phyloP scores from a whole-genome alignment of 371 early-diverging fungal genomes.

The Saksenaea vasiformis region DNA sequence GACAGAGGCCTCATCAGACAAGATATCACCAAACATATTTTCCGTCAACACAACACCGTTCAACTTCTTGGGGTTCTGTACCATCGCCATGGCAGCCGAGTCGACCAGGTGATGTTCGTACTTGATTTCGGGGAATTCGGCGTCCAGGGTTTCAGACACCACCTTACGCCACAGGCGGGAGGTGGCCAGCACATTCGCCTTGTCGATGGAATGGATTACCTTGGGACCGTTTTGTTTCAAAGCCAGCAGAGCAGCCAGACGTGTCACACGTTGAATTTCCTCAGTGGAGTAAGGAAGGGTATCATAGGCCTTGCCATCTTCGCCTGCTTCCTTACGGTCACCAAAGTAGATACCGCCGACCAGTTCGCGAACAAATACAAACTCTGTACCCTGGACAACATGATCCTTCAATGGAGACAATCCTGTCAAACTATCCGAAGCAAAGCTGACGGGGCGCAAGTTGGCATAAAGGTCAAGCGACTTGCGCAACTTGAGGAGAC shows the following conservation, averaged over 20 bases:
- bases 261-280: conserved; percentile 92
- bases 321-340: conserved; percentile 83
- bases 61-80: conserved; percentile 84
- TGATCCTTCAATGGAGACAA: conserved; percentile 90
- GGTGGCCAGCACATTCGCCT: conserved; percentile 97
- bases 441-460: conserved; percentile 92
- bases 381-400: conserved; percentile 86
- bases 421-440: conserved; percentile 79
- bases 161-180: conserved; percentile 95
- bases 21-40: conserved; percentile 98
- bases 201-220: conserved; percentile 90
- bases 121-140: conserved; percentile 85
- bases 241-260: conserved; percentile 87
- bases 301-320: conserved; percentile 85
- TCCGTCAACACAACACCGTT: conserved; percentile 96
- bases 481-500: conserved; percentile 90
- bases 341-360: conserved; percentile 98
- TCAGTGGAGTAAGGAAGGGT: conserved; percentile 87
- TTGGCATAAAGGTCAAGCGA: conserved; percentile 92
- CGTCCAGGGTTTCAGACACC: conserved; percentile 83
- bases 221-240: conserved; percentile 54
- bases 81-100: conserved; percentile 96
- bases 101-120: conserved; percentile 92
- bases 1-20: conserved; percentile 94
- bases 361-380: conserved; percentile 92